These are phyloP conservation scores for Dryas drummondii DNA, from an alignment of 306 rosid species.

Conservation along the genomic window DNA sequence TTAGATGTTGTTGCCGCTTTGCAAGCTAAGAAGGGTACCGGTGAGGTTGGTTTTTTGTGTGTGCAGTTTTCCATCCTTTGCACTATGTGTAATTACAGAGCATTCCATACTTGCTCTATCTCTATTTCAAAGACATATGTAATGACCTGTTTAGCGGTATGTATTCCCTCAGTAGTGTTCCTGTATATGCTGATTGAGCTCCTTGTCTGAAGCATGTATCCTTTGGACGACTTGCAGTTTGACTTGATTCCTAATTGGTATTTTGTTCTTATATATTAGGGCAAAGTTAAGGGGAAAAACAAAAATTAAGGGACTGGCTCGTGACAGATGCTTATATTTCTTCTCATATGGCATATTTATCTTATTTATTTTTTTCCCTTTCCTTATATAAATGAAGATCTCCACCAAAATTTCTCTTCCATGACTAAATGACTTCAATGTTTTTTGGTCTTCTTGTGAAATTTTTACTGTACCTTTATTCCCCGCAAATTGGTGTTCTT, in stretches of 20 bases:
- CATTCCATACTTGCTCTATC: conserved; percentile 4
- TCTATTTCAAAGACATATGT: not conserved
- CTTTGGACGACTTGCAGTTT: not conserved
- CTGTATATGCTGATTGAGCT: not conserved
- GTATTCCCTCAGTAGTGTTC: not conserved
- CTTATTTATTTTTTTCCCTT: not conserved
- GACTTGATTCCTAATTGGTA: not conserved
- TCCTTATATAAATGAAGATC: not conserved
- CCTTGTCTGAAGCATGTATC: not conserved
- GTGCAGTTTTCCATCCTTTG: conserved; percentile 5
- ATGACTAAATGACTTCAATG: not conserved
- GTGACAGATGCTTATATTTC: conserved; percentile 3
- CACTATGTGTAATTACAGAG: conserved; percentile 3
- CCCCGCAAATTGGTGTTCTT: not conserved
- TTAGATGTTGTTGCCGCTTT: conserved; percentile 75
- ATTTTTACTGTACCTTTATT: not conserved
- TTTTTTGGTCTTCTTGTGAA: not conserved
- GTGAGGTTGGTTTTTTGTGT: conserved; percentile 78
- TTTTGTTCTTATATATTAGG: not conserved
- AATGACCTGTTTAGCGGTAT: not conserved
- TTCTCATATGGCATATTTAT: conserved; percentile 9
- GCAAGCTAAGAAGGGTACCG: conserved; percentile 88
- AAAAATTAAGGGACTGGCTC: not conserved
- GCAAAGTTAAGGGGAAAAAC: not conserved
- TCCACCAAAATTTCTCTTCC: not conserved